These are phyloP conservation scores for Butyriboletus loyo DNA, from an alignment of 768 basidiomycete genomes.

Conservation along the genomic window DNA sequence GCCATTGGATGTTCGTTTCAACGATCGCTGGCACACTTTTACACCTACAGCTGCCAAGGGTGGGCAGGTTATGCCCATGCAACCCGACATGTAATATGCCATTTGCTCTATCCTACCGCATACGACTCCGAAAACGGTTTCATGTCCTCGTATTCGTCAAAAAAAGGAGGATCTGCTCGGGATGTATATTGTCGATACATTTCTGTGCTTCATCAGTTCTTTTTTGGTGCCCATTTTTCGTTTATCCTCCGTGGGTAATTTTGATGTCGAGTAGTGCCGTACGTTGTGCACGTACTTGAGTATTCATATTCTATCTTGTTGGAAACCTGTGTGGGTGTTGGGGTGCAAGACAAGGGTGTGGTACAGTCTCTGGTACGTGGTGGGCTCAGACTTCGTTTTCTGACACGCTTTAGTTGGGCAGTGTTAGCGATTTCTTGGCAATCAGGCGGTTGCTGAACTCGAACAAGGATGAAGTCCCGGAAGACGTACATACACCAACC, in stretches of 20 bases:
- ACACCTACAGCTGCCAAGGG: constrained; percentile 87
- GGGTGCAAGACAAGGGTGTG: not conserved
- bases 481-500: not conserved
- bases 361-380: not conserved
- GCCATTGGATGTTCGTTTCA: constrained; percentile 89
- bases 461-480: too few species aligned
- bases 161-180: not conserved
- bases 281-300: not conserved
- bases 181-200: not conserved
- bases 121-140: not conserved
- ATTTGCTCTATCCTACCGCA: not conserved
- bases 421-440: not conserved
- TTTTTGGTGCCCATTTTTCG: not conserved
- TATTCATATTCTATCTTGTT: not conserved
- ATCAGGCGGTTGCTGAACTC: too few species aligned
- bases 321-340: not conserved
- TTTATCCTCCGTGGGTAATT: not conserved
- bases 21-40: constrained; percentile 94
- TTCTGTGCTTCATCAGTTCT: not conserved
- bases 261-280: constrained; percentile 1
- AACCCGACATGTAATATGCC: constrained; percentile 43
- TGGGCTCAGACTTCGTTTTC: not conserved
- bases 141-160: not conserved
- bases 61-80: constrained; percentile 66
- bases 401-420: not conserved